Evolutionary conservation across 345 rosid genomes (phyloP).

Genomic region (Aurinia saxatilis): DNA sequence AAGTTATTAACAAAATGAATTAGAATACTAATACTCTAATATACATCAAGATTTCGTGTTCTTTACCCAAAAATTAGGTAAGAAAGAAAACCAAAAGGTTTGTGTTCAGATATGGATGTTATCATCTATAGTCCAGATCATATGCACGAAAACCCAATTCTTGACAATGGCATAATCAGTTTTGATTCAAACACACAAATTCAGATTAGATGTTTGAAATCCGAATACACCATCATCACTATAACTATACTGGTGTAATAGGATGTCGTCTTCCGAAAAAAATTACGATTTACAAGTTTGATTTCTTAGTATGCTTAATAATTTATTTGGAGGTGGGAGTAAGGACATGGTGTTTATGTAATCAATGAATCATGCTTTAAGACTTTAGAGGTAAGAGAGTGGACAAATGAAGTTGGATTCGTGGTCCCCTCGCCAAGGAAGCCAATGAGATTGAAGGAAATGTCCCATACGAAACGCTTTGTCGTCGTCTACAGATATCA

Average conservation of each 20-base stretch:
- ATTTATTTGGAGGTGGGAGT: no score
- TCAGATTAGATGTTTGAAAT: no score
- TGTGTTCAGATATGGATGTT: no score
- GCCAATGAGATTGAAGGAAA: conserved; percentile 22
- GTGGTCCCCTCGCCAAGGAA: conserved; percentile 41
- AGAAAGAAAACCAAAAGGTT: background rate
- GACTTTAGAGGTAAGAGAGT: background rate
- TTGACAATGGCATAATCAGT: no score
- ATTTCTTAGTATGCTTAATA: no score
- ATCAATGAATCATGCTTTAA: background rate
- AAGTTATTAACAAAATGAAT: background rate
- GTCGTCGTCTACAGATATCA: conserved; percentile 6
- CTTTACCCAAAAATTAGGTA: conserved; percentile 23
- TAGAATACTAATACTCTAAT: background rate
- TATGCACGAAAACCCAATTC: conserved; percentile 5
- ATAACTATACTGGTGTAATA: no score
- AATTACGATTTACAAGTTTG: no score
- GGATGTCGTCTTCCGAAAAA: no score
- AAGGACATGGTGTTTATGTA: background rate
- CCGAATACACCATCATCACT: no score
- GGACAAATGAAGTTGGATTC: conserved; percentile 7
- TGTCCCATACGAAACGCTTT: background rate
- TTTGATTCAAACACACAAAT: no score
- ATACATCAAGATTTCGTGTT: conserved; percentile 12
- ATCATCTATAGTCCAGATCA: no score